Base-by-base conservation (phyloP, 2,329 filamentous ascomycete species). In the Alternaria atra region DNA sequence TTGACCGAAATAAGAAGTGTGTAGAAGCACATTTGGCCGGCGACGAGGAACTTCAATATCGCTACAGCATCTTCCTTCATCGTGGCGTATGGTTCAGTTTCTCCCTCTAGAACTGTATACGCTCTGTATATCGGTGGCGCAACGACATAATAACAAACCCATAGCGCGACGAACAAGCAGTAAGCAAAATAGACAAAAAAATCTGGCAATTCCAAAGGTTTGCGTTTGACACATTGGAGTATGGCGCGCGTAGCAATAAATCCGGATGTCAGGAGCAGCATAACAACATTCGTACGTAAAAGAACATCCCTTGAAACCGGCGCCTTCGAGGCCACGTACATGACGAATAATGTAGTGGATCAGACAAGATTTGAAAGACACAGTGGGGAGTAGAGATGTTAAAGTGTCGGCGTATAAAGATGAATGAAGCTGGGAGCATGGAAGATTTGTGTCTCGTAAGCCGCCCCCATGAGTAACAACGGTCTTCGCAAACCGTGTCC, bases 11-110 rank as follows among this genome's bases (percentile, higher is more conserved):
- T 32, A 5, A 64, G 43, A 12, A 63, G 39, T 12, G 57, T 60
- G 25, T 66, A 66, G 50, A 66, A 66, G 65, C 42, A 73, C 53
- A 80, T 73, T n/a, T 77, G 77, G 17, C 73, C 76, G 7, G 75
- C 73, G 48, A 80, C 79, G 55, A 81, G 77, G 17, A 77, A 66
- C 50, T 74, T 75, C 29, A 78, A 65, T 59, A 80, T 69, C 12
- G 63, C 51, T 1, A 70, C 43, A 3, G 65, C 64, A 46, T 80
- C 79, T 1, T 75, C 48, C 29, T 57, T 51, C 7, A 79, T 60
- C 4, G 63, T 71, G 5, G 74, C 57, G 50, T 80, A 80, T 0
- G 68, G 64, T 8, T 57, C 34, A 6, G 61, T 70, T 30, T 65
- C 60, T 15, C 74, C 73, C 3, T 51, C 47, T 23, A 60, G 34